phyloP scores from a whole-genome alignment of 768 basidiomycete genomes.

The Flagelloscypha sp. region DNA sequence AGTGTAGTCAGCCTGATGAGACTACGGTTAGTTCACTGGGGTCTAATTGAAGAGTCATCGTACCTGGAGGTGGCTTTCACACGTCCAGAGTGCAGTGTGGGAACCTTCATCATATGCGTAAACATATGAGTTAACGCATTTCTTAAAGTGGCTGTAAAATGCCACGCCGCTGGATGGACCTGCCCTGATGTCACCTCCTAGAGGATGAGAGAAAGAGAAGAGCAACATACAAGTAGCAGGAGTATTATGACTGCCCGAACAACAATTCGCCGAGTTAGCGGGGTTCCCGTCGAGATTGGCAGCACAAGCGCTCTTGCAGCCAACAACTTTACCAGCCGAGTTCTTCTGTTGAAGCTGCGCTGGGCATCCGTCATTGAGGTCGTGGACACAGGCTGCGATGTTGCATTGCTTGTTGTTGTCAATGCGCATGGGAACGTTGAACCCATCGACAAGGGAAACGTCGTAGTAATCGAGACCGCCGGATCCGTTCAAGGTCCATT shows the following conservation, averaged over 20 bases:
- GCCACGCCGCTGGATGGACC: too few relatives aligned
- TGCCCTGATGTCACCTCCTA: too few relatives aligned
- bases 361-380: constrained; percentile 29
- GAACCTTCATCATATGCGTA: too few relatives aligned
- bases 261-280: constrained; percentile 9
- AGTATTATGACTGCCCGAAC: constrained; percentile 5
- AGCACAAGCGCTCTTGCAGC: constrained; percentile 31
- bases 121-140: too few relatives aligned
- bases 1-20: too few relatives aligned
- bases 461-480: constrained; percentile 25
- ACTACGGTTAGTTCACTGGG: too few relatives aligned
- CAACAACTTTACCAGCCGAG: constrained; percentile 23
- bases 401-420: constrained; percentile 30
- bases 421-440: constrained; percentile 36
- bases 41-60: too few relatives aligned
- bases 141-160: too few relatives aligned
- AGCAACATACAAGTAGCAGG: too few relatives aligned
- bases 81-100: too few relatives aligned
- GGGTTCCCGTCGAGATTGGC: constrained; percentile 25
- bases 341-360: background rate
- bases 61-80: constrained; percentile 19
- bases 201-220: too few relatives aligned
- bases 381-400: constrained; percentile 32
- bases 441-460: constrained; percentile 39
- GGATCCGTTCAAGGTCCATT: constrained; percentile 23